Conservation (phyloP, 2,329 filamentous ascomycete species). For the Simplicillium sp. region DNA sequence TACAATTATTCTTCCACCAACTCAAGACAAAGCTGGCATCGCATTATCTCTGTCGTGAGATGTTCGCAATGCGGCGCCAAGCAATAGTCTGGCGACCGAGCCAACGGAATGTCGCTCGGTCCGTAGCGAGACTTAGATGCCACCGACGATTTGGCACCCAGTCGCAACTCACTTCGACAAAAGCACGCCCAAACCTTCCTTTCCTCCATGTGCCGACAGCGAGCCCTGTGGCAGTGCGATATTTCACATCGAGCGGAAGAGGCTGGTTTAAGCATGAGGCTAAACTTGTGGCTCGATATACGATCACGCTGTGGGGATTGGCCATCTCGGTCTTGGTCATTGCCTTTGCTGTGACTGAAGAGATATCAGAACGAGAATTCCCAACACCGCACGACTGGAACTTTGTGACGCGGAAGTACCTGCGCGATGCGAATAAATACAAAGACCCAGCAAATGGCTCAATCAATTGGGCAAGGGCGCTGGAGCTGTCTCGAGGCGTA, state of each 20-base stretch:
- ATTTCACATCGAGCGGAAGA: slow-evolving; percentile 71
- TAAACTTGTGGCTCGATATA: slow-evolving; percentile 59
- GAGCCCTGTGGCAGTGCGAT: slow-evolving; percentile 51
- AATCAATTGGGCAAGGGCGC: slow-evolving; percentile 60
- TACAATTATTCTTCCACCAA: neutral
- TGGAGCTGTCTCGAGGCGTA: slow-evolving; percentile 48
- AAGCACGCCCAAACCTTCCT: slow-evolving; percentile 26
- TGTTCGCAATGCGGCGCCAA: neutral
- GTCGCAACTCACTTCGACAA: slow-evolving; percentile 17
- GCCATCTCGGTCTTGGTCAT: slow-evolving; percentile 50
- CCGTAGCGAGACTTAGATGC: slow-evolving; percentile 11
- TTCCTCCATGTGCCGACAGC: slow-evolving; percentile 39
- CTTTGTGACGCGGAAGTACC: slow-evolving; percentile 57
- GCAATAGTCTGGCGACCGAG: neutral
- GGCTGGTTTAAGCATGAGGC: slow-evolving; percentile 62
- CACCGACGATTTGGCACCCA: slow-evolving; percentile 17
- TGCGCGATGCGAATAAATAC: slow-evolving; percentile 55
- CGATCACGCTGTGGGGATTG: slow-evolving; percentile 54
- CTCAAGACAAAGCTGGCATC: no score
- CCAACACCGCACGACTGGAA: slow-evolving; percentile 80
- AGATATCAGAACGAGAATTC: slow-evolving; percentile 63
- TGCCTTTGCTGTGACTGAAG: slow-evolving; percentile 59
- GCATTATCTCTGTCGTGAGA: no score
- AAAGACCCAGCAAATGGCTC: slow-evolving; percentile 41
- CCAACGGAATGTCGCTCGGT: neutral